Evolutionary conservation across 768 basidiomycete genomes (phyloP).

Genomic region (Rhodotorula diobovata): DNA sequence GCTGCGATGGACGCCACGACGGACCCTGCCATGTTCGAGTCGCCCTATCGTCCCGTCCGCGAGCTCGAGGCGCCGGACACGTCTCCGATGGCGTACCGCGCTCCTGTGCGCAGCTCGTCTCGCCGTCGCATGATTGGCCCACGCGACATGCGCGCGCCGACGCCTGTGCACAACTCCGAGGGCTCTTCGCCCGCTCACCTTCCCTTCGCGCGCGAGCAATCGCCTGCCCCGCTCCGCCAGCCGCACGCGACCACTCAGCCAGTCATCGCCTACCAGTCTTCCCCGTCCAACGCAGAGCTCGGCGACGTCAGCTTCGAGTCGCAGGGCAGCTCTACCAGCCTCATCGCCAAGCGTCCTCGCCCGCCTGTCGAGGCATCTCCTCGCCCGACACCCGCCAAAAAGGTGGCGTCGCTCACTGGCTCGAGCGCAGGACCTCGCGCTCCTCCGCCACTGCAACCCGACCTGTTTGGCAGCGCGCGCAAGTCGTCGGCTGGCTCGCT

Average conservation of each 20-base stretch:
- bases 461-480: not conserved
- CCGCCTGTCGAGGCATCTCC: conserved; percentile 22
- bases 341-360: conserved; percentile 20
- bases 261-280: not conserved
- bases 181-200: not conserved
- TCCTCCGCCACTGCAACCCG: not conserved
- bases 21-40: conserved; percentile 9
- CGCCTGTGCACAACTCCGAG: not conserved
- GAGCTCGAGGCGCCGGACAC: conserved; percentile 21
- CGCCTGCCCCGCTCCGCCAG: conserved; percentile 15
- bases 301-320: not conserved
- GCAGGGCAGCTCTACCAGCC: not conserved
- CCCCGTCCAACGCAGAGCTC: not conserved
- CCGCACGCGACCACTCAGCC: not conserved
- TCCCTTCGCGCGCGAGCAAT: conserved; percentile 13
- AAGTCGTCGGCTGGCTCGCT: not conserved
- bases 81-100: conserved; percentile 23
- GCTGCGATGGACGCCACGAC: conserved; percentile 18
- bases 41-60: not conserved
- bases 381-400: conserved; percentile 31
- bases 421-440: not conserved
- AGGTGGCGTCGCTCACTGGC: conserved; percentile 18
- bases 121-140: conserved; percentile 33
- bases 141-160: conserved; percentile 25
- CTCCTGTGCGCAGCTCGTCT: conserved; percentile 2